Evolutionary conservation across 495 filamentous ascomycete genomes (phyloP).

Genomic region (Tirmania nivea): DNA sequence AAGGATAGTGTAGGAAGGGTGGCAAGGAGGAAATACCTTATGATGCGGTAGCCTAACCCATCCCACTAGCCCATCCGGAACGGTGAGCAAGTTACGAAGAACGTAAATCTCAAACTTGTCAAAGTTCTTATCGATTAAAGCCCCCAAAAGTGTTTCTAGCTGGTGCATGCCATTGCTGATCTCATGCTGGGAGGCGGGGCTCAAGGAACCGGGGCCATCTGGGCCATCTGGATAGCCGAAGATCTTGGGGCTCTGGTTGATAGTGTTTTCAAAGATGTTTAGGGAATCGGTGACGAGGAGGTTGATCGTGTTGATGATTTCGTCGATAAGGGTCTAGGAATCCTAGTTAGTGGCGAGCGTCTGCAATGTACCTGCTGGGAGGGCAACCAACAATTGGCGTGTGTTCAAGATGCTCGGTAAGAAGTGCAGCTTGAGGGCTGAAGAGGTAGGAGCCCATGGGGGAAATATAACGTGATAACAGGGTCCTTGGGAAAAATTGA

Average conservation of each 20-base stretch:
- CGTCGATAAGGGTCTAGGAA: slow-evolving; percentile 72
- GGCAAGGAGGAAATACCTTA: slow-evolving; percentile 29
- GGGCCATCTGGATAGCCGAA: slow-evolving; percentile 51
- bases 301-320: slow-evolving; percentile 92
- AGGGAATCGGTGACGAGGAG: slow-evolving; percentile 68
- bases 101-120: slow-evolving; percentile 67
- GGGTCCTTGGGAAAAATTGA: no score
- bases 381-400: slow-evolving; percentile 54
- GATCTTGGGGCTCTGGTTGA: slow-evolving; percentile 42
- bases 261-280: slow-evolving; percentile 57
- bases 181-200: slow-evolving; percentile 38
- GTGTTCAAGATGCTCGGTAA: slow-evolving; percentile 92
- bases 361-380: not conserved
- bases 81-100: slow-evolving; percentile 66
- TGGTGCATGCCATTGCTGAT: slow-evolving; percentile 80
- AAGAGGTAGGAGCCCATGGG: slow-evolving; percentile 2
- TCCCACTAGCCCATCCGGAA: slow-evolving; percentile 45
- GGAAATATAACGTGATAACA: not conserved
- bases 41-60: slow-evolving; percentile 78
- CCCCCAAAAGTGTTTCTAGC: slow-evolving; percentile 80
- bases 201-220: slow-evolving; percentile 28
- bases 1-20: not conserved
- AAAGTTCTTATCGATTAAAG: slow-evolving; percentile 55
- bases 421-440: slow-evolving; percentile 35
- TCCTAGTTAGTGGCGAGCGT: not conserved